A percentile compares a stretch with the other conserved stretches of the same genome.
Conservation (phyloP, 768 basidiomycete species). For the Lentinula aciculospora region DNA sequence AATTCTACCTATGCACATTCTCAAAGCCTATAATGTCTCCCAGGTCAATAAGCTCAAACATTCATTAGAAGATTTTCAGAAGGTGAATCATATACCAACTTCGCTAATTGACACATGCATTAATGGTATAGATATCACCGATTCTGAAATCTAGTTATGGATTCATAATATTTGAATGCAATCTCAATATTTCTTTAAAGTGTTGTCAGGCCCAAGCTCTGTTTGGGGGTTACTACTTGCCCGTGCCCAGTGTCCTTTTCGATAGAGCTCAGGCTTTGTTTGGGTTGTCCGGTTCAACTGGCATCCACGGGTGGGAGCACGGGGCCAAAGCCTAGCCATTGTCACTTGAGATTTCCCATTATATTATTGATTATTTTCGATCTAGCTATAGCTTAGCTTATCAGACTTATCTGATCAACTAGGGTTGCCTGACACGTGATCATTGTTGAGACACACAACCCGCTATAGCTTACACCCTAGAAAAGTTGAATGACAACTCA, state of each 20-base stretch:
- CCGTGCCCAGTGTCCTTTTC: neutral
- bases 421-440: no score
- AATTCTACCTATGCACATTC: conserved; percentile 13
- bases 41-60: neutral
- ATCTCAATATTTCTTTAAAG: neutral
- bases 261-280: neutral
- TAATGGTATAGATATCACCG: neutral
- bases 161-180: neutral
- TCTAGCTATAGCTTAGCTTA: no score
- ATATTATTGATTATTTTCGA: no score
- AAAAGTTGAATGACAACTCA: no score
- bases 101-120: neutral
- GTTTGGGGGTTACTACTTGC: neutral
- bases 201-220: neutral
- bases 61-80: neutral
- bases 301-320: neutral
- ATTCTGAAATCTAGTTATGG: neutral
- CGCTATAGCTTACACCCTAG: no score
- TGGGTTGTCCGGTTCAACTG: neutral
- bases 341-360: no score
- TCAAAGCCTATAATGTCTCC: neutral
- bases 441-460: no score
- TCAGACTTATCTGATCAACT: no score
- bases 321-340: neutral
- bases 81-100: neutral